Evolutionary conservation across 1,284 basidiomycete genomes (phyloP), one percentile per base, ranked within the genome.

Genomic region (Sanghuangporus baumii): DNA sequence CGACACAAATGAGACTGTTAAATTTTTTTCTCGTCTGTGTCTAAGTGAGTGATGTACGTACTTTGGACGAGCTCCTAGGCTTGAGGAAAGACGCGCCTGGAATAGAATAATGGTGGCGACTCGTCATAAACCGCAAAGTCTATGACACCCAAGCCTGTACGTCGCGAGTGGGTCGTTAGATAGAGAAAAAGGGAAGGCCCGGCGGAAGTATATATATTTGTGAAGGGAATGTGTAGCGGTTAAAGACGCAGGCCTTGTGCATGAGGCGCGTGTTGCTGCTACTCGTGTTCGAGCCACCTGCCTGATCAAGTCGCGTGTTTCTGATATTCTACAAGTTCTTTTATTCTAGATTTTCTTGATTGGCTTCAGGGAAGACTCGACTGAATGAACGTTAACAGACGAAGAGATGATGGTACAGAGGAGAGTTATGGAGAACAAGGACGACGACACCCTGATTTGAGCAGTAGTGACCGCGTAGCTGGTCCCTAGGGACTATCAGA

Each of bases 101-200:
- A 48, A 64, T 55, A 48, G 58, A 56, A 38, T 64, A 64, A 37
- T 60, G 59, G 62, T 64, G 62, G 55, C 62, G 62, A 57, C 58
- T 60, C 37, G 62, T 43, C 62, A 64, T 64, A 50, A 41, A 62
- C 59, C 12, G 31, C 57, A 31, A 40, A 43, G 20, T 51, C 46
- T 48, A 59, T 36, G 46, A 40, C 26, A 31, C 47, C n/a, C 23
- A 51, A 48, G 46, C 57, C 57, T 14, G 31, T 23, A 38, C 6
- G 36, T 50, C 26, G 46, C 5, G 48, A 59, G 48, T 7, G 38
- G 23, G 4, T 8, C 18, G 55, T 26, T 51, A 59, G 48, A 51
- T 59, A 59, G n/a, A 59, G 37, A 59, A 48, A 59, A 40, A 12
- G 9, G 18, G 36, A 52, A 18, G 20, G 20, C n/a, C 47, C 36